A percentile compares a stretch with the other conserved stretches of the same genome.
phyloP scores from a whole-genome alignment of 768 basidiomycete species.

The Cystofilobasidium macerans region DNA sequence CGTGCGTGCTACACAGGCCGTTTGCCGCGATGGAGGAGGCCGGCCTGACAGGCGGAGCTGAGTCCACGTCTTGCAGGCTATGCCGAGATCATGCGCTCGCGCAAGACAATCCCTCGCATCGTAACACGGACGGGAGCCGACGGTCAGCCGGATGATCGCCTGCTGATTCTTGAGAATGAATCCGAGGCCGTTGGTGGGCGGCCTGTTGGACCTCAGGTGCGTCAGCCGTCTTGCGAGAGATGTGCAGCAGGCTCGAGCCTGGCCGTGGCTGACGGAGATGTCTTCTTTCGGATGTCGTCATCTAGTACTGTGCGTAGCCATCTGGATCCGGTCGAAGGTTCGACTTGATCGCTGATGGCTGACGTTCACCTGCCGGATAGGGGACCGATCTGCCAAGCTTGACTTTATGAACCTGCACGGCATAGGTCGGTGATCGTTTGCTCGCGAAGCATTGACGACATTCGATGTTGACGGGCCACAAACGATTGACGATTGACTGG shows the following conservation, averaged over 20 bases:
- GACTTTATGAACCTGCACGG: conserved; percentile 74
- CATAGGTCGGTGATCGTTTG: conserved; percentile 66
- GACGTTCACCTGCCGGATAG: no score
- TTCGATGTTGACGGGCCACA: no score
- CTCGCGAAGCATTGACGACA: no score
- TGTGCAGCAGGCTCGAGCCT: no score
- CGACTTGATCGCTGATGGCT: no score
- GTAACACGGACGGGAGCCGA: conserved; percentile 44
- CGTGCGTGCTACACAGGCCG: neutral
- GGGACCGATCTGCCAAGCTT: conserved; percentile 65
- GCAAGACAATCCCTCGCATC: conserved; percentile 57
- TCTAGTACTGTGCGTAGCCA: conserved; percentile 65
- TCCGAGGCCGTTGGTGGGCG: conserved; percentile 48
- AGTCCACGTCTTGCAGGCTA: conserved; percentile 48
- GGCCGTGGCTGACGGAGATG: no score
- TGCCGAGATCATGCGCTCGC: conserved; percentile 54
- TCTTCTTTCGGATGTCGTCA: no score
- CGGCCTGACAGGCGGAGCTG: neutral
- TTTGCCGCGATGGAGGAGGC: no score
- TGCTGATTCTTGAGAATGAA: conserved; percentile 55
- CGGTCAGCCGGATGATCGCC: conserved; percentile 52
- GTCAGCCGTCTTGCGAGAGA: no score
- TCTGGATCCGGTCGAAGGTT: no score
- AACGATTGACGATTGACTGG: neutral
- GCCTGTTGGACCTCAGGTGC: conserved; percentile 52